Conservation (phyloP, 192 early-diverging fungal species). For the Hyaloraphidium curvatum region DNA sequence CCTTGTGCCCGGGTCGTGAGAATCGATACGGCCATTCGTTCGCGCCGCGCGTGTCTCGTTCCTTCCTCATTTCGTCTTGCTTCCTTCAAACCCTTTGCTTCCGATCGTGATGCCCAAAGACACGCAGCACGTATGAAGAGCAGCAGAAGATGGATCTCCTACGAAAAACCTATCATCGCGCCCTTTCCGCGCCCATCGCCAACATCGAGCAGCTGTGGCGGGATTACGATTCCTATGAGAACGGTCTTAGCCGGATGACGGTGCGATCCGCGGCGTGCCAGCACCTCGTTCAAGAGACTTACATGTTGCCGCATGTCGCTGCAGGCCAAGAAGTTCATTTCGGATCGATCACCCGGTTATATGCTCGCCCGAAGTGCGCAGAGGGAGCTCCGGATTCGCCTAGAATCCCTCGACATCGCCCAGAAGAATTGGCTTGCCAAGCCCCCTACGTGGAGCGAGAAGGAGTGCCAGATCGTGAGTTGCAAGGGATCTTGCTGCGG, state of each 20-base stretch:
- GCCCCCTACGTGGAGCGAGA: conserved; percentile 62
- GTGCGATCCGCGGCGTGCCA: conserved; percentile 18
- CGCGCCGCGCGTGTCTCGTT: not conserved
- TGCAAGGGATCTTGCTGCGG: conserved; percentile 13
- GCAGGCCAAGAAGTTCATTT: conserved; percentile 74
- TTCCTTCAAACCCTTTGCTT: not conserved
- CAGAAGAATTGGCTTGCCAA: conserved; percentile 38
- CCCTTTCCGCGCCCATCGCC: conserved; percentile 64
- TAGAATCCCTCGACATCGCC: conserved; percentile 49
- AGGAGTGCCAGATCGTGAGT: conserved; percentile 31
- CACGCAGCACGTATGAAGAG: conserved; percentile 59
- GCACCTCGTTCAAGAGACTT: not conserved
- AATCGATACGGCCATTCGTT: too few species aligned
- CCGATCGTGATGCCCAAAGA: too few species aligned
- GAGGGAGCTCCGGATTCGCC: conserved; percentile 57
- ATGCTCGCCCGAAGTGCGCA: conserved; percentile 82
- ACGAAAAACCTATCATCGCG: conserved; percentile 66
- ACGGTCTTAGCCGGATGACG: conserved; percentile 58
- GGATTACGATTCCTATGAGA: conserved; percentile 85
- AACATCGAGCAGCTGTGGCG: conserved; percentile 91
- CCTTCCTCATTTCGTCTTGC: not conserved
- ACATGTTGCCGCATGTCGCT: not conserved
- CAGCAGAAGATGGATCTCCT: conserved; percentile 72
- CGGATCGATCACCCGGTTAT: conserved; percentile 68
- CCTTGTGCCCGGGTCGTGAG: too few species aligned